Conservation (phyloP, 2,329 filamentous ascomycete genomes). For the Xylariaceae sp. region DNA sequence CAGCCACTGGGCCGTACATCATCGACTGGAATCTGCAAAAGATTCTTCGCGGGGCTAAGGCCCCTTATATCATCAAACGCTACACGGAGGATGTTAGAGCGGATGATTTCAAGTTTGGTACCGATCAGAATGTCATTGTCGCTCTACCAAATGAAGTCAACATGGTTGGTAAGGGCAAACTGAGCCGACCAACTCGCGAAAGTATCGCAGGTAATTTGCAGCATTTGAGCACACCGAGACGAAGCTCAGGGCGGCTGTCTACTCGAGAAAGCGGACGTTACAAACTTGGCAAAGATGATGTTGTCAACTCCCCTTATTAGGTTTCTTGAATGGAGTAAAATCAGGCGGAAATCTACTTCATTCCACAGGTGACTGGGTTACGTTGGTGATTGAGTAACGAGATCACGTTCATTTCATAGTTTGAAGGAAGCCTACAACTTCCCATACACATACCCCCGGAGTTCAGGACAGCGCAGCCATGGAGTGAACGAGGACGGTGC, state of each 20-base stretch:
- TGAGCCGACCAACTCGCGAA: conserved; percentile 86
- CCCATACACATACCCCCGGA: no score
- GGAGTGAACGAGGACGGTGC: no score
- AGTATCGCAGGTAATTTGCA: conserved; percentile 70
- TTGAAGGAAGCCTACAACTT: no score
- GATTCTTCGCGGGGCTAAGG: conserved; percentile 72
- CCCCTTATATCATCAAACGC: conserved; percentile 93
- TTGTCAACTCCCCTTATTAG: conserved; percentile 69
- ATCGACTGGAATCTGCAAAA: conserved; percentile 96
- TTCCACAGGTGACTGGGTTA: no score
- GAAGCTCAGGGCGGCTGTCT: conserved; percentile 48
- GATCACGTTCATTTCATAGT: no score
- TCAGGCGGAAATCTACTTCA: no score
- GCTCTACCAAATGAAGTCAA: conserved; percentile 96
- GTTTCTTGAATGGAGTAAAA: neutral
- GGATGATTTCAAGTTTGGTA: conserved; percentile 96
- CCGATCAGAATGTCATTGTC: conserved; percentile 97
- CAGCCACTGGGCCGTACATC: conserved; percentile 93
- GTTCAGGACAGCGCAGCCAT: no score
- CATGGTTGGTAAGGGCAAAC: conserved; percentile 83
- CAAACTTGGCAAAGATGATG: conserved; percentile 74
- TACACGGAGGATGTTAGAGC: conserved; percentile 95
- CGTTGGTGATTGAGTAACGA: no score
- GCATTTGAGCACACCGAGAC: conserved; percentile 43
- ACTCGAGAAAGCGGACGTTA: conserved; percentile 56